phyloP scores from a whole-genome alignment of 768 basidiomycete genomes.

The Amanita exitialis region DNA sequence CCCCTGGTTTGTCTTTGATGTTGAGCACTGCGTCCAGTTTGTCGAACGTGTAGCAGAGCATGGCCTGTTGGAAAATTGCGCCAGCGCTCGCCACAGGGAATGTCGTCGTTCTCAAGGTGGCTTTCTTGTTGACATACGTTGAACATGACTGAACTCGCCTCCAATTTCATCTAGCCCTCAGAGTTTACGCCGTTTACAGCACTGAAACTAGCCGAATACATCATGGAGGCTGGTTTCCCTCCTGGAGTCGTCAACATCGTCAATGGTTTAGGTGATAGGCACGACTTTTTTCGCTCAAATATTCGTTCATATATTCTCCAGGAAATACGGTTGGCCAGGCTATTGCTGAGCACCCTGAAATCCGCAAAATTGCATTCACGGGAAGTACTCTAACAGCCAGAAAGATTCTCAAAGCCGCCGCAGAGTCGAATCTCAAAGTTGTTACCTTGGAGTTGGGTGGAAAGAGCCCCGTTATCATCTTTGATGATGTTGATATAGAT shows the following conservation, averaged over 20 bases:
- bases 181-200: slow-evolving; percentile 68
- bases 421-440: slow-evolving; percentile 62
- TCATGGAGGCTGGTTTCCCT: slow-evolving; percentile 66
- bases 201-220: slow-evolving; percentile 36
- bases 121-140: neutral
- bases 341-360: slow-evolving; percentile 50
- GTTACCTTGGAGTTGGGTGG: slow-evolving; percentile 73
- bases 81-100: slow-evolving; percentile 77
- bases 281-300: neutral
- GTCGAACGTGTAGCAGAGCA: slow-evolving; percentile 15
- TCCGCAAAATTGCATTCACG: slow-evolving; percentile 52
- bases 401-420: slow-evolving; percentile 63
- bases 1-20: neutral
- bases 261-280: slow-evolving; percentile 43
- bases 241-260: slow-evolving; percentile 68
- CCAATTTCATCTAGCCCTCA: slow-evolving; percentile 37
- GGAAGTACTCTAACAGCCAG: slow-evolving; percentile 68
- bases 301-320: slow-evolving; percentile 4
- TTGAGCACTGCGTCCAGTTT: no score
- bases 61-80: slow-evolving; percentile 60
- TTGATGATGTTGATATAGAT: slow-evolving; percentile 55
- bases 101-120: slow-evolving; percentile 52
- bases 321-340: slow-evolving; percentile 52
- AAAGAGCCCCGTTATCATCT: slow-evolving; percentile 56
- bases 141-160: neutral